A percentile compares a stretch with the other conserved stretches of the same genome.
Conservation (phyloP, 1,284 basidiomycete species). For the Naganishia sp. region DNA sequence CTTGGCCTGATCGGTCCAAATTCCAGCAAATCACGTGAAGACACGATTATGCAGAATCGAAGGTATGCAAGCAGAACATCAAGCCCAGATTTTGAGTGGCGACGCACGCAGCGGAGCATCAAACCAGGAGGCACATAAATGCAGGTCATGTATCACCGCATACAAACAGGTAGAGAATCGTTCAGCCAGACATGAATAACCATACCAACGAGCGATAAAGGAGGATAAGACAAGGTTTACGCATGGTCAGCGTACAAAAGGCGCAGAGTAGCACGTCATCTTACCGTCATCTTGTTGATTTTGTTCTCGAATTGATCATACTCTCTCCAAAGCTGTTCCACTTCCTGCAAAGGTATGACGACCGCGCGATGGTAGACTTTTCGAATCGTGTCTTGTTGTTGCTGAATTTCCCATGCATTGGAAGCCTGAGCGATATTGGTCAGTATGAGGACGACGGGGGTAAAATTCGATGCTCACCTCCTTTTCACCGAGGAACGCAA, state of each 20-base stretch:
- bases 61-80: background rate
- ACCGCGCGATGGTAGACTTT: conserved; percentile 92
- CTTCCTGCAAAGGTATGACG: conserved; percentile 88
- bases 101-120: background rate
- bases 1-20: conserved; percentile 65
- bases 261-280: conserved; percentile 32
- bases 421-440: conserved; percentile 57
- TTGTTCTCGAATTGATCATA: conserved; percentile 90
- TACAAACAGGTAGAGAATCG: conserved; percentile 20
- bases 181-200: conserved; percentile 15
- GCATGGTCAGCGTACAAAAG: background rate
- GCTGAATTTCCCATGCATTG: conserved; percentile 91
- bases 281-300: conserved; percentile 82
- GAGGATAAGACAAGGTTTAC: background rate
- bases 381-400: conserved; percentile 89
- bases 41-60: background rate
- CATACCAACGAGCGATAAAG: conserved; percentile 2
- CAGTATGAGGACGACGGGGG: background rate
- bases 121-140: conserved; percentile 14
- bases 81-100: background rate
- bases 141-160: conserved; percentile 22
- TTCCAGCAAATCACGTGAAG: background rate
- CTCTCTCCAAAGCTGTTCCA: conserved; percentile 92
- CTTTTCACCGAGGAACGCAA: conserved; percentile 78
- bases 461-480: conserved; percentile 59